Conservation (phyloP, 495 filamentous ascomycete genomes). For the Daldinia caldariorum region DNA sequence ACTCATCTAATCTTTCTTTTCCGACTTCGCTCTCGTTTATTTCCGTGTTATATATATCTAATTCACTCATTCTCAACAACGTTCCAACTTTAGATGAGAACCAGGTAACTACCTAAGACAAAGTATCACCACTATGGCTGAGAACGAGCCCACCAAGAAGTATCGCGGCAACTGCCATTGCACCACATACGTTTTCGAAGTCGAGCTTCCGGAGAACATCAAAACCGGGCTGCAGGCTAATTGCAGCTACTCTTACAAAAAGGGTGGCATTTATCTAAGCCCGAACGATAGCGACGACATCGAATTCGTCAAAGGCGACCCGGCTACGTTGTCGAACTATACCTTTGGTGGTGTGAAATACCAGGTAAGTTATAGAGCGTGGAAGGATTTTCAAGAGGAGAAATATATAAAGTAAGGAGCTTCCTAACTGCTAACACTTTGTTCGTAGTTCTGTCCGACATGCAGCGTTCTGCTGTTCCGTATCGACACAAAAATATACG, state of each 20-base stretch:
- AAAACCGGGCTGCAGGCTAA: slow-evolving; percentile 26
- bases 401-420: not conserved
- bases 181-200: slow-evolving; percentile 43
- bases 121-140: slow-evolving; percentile 10
- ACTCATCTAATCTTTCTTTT: not conserved
- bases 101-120: too few species aligned
- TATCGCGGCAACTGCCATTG: slow-evolving; percentile 51
- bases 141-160: slow-evolving; percentile 10
- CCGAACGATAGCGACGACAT: slow-evolving; percentile 29
- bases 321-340: slow-evolving; percentile 29
- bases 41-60: not conserved
- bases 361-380: slow-evolving; percentile 26
- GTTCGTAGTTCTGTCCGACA: slow-evolving; percentile 36
- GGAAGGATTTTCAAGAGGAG: not conserved
- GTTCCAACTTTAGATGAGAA: not conserved
- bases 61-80: not conserved
- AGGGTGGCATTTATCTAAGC: slow-evolving; percentile 29
- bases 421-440: not conserved
- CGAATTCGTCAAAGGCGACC: slow-evolving; percentile 38
- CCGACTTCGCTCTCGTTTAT: not conserved
- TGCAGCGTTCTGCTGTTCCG: slow-evolving; percentile 37
- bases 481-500: slow-evolving; percentile 20
- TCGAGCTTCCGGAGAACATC: slow-evolving; percentile 24
- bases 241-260: slow-evolving; percentile 45
- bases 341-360: slow-evolving; percentile 29